Base-by-base conservation (phyloP, 495 filamentous ascomycete species). In the Tirmania nivea region DNA sequence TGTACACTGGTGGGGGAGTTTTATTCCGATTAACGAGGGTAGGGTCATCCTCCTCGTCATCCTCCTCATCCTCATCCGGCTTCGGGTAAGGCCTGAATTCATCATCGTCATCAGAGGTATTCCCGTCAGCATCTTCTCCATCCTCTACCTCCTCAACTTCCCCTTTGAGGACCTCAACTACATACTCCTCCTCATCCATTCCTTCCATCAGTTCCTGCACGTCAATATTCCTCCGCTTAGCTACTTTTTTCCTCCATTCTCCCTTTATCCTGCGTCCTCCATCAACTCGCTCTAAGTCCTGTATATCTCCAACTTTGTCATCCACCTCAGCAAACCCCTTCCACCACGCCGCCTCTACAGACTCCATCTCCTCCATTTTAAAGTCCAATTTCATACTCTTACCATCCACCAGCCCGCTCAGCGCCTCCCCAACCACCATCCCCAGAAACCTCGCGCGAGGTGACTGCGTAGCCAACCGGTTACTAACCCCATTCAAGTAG, bases 61-160 rank as follows among this genome's bases (percentile, higher is more conserved):
- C 92, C 54, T 86, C 83, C 2, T 75, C 72, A 60, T 99, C 92
- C n/a, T 83, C 88, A 63, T 93, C 90, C 0, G 88, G 87, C 62
- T 94, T 94, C 34, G 75, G 78, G 63, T 95, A 96, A 4, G 84
- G 79, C 10, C 78, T 70, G 0, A 96, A 69, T 54, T 84, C 84
- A 10, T 85, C 80, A 52, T 86, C 78, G 54, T 86, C 79, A 1
- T 68, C 70, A 45, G 14, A 14, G 5, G 73, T 67, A 10, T 67
- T 68, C 11, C 69, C 57, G 34, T 58, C 51, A 35, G 57, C 63
- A 0, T 69, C 57, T 25, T 58, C 54, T 20, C n/a, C n/a, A 12
- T 69, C 57, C 34, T 58, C 54, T 20, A 59, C 60, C 1, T 50
- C 54, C 5, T 19, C 17, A 14, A 19, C 5, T 14, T 45, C 39